Evolutionary conservation across 129 eudicot species (phyloP).

Genomic region (Deinandra increscens): DNA sequence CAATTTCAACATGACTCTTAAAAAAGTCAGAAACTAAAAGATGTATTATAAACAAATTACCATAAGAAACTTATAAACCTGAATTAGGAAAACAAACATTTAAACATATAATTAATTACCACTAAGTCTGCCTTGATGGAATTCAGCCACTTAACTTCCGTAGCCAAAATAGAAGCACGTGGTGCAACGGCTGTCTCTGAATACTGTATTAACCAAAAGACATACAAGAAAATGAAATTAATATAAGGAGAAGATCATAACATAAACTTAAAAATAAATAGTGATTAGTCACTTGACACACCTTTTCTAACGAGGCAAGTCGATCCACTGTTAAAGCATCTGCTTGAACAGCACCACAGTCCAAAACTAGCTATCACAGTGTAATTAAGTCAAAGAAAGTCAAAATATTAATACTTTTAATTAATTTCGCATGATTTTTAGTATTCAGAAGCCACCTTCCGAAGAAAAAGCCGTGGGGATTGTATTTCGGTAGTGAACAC

Average conservation of each 20-base stretch:
- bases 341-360: constrained; percentile 99
- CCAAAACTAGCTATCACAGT: constrained; percentile 64
- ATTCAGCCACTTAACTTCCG: constrained; percentile 92
- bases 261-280: not conserved
- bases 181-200: constrained; percentile 93
- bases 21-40: constrained; percentile 6
- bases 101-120: constrained; percentile 42
- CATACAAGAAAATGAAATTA: not conserved
- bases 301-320: constrained; percentile 94
- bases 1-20: not conserved
- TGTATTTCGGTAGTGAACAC: constrained; percentile 84
- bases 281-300: constrained; percentile 11
- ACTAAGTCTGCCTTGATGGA: constrained; percentile 97
- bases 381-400: constrained; percentile 7
- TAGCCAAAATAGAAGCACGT: constrained; percentile 77
- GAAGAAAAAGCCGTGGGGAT: constrained; percentile 87
- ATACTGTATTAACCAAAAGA: constrained; percentile 48
- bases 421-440: not conserved
- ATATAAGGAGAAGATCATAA: not conserved
- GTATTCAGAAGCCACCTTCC: constrained; percentile 53
- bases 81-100: not conserved
- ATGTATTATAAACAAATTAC: not conserved
- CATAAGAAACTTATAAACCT: constrained; percentile 5
- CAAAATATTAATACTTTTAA: not conserved
- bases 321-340: constrained; percentile 99